A percentile compares a stretch with the other conserved stretches of the same genome.
Evolutionary conservation across 495 filamentous ascomycete species (phyloP).

Genomic region (Parmelia sp.): DNA sequence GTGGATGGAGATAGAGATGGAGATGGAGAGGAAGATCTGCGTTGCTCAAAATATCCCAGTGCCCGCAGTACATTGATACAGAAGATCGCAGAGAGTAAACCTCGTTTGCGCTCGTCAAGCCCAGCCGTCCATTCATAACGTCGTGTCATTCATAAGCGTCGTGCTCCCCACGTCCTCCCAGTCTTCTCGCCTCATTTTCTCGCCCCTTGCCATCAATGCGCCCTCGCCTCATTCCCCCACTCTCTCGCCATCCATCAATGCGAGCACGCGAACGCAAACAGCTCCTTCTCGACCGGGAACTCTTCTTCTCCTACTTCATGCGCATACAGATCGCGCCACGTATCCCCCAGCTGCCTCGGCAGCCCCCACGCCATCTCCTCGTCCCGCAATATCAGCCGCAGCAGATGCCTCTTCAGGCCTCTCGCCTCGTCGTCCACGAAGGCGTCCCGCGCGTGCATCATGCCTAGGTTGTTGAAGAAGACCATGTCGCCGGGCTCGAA

Average conservation of each 20-base stretch:
- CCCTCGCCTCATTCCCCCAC: too few relatives aligned
- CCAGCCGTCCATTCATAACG: neutral
- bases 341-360: slow-evolving; percentile 7
- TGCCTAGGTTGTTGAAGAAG: slow-evolving; percentile 16
- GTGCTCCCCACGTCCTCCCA: too few relatives aligned
- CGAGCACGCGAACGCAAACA: slow-evolving; percentile 10
- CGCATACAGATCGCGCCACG: slow-evolving; percentile 12
- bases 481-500: slow-evolving; percentile 15
- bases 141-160: too few relatives aligned
- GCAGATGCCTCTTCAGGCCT: slow-evolving; percentile 10
- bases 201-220: too few relatives aligned
- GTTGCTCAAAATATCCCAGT: neutral
- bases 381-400: slow-evolving; percentile 11
- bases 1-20: too few relatives aligned
- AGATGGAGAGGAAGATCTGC: neutral
- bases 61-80: neutral
- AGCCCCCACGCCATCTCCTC: slow-evolving; percentile 5
- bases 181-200: too few relatives aligned
- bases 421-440: slow-evolving; percentile 9
- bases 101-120: neutral
- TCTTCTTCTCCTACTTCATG: slow-evolving; percentile 10
- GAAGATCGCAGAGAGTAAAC: neutral
- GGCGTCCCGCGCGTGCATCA: slow-evolving; percentile 14
- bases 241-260: neutral
- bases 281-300: slow-evolving; percentile 11